These are phyloP conservation scores for Mortierella sp. DNA, from an alignment of 371 early-diverging fungal genomes.

Conservation along the genomic window DNA sequence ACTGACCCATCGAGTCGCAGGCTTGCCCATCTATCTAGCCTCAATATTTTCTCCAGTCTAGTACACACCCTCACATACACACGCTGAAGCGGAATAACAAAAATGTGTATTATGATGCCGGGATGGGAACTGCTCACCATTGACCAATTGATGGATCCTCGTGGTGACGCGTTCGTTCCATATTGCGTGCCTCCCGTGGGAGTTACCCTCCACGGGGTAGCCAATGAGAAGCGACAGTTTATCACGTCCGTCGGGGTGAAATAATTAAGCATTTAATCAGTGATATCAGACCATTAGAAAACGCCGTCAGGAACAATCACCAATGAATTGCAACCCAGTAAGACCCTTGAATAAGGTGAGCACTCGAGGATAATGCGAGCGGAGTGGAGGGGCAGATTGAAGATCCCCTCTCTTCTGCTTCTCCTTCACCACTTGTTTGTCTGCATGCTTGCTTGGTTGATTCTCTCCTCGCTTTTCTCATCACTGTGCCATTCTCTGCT, in stretches of 20 bases:
- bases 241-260: neutral
- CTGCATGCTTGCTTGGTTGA: neutral
- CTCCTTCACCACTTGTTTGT: slow-evolving; percentile 10
- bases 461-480: neutral
- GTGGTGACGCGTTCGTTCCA: neutral
- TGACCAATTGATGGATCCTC: neutral
- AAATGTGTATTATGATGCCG: neutral
- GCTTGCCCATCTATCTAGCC: neutral
- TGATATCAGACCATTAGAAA: neutral
- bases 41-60: slow-evolving; percentile 6
- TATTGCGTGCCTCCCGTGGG: neutral
- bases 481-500: neutral
- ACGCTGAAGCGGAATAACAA: neutral
- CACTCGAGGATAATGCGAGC: neutral
- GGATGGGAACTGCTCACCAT: neutral
- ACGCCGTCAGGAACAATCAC: neutral
- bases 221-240: neutral
- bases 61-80: neutral
- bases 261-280: neutral
- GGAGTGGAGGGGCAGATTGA: neutral
- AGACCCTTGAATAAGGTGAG: slow-evolving; percentile 1
- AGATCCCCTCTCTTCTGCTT: neutral
- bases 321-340: neutral
- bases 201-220: neutral
- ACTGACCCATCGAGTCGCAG: neutral